Base-by-base conservation (phyloP, 148 eudicot species). In the Cornus controversa region DNA sequence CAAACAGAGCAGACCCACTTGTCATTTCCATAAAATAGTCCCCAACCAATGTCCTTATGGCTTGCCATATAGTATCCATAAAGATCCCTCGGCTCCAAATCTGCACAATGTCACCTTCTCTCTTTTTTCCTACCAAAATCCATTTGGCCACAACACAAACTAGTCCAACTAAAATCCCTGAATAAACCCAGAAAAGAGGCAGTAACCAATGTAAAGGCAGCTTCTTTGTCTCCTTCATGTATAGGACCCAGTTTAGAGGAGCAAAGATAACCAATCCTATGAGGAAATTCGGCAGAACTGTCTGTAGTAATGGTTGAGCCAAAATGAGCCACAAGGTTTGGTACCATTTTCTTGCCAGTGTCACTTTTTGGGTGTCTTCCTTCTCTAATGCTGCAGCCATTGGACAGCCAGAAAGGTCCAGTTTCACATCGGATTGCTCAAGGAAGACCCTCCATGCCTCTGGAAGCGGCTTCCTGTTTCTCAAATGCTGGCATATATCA, bases 51-150 rank as follows among this genome's bases (percentile, higher is more conserved):
- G 86, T 84, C 77, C 75, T 80, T 25, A 84, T 74, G 23, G 86
- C 84, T 66, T 84, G 86, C 86, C 86, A 84, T 27, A 77, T 58
- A 4, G 86, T 84, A 72, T 80, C 84, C 81, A 81, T 74, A 10
- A 74, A 75, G 4, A 77, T 50, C 60, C 76, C 74, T 71, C 23
- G 77, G 58, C 84, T 78, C 84, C 86, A 84, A 0, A 84, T 77
- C n/a, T 31, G 58, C 63, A 71, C 73, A 0, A n/a, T 66, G 23
- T 72, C 83, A 5, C 81, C 81, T 14, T 84, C 86, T 75, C 75
- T 78, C 68, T 78, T 84, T 54, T 66, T 80, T 57, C 84, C 84
- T 0, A 80, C 81, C 25, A 80, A 72, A 70, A 78, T 26, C 81
- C 81, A 80, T 75, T 84, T 84, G 22, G 81, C 79, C 23, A 74